Percentiles rank a stretch among this genome's conserved stretches.
These are phyloP conservation scores for Ustilago lituana DNA, from an alignment of 1,284 basidiomycete genomes.

Conservation along the genomic window DNA sequence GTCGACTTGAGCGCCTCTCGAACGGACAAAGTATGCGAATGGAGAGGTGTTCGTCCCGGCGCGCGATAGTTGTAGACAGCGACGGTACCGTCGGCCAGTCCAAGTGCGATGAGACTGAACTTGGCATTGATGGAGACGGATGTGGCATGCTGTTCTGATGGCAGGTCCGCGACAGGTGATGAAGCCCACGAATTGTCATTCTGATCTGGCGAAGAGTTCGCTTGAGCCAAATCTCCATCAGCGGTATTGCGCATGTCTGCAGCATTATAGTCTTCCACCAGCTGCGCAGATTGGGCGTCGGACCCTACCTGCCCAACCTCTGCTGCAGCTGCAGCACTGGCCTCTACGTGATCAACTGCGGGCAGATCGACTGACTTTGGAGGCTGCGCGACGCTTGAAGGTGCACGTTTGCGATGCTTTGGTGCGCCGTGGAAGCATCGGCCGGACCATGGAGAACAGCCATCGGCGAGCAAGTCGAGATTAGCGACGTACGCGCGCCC, in stretches of 20 bases:
- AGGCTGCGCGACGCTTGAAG: slow-evolving; percentile 7
- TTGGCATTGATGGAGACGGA: slow-evolving; percentile 78
- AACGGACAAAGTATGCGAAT: slow-evolving; percentile 64
- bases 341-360: not conserved
- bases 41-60: slow-evolving; percentile 36
- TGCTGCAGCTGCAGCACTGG: not conserved
- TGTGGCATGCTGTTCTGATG: slow-evolving; percentile 73
- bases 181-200: too few species aligned
- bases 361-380: not conserved
- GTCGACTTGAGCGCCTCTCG: slow-evolving; percentile 65
- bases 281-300: too few species aligned
- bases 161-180: slow-evolving; percentile 1
- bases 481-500: slow-evolving; percentile 53
- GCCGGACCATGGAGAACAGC: slow-evolving; percentile 41
- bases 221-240: slow-evolving; percentile 4
- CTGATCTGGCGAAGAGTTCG: too few species aligned
- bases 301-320: too few species aligned
- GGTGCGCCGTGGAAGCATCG: slow-evolving; percentile 48
- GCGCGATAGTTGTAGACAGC: slow-evolving; percentile 59
- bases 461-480: slow-evolving; percentile 39
- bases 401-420: slow-evolving; percentile 20
- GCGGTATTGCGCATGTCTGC: not conserved
- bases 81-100: slow-evolving; percentile 74
- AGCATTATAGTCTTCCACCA: not conserved
- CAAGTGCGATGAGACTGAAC: slow-evolving; percentile 86